These are phyloP conservation scores for Trichoderma asperelloides DNA, from an alignment of 495 filamentous ascomycete genomes.

Conservation along the genomic window DNA sequence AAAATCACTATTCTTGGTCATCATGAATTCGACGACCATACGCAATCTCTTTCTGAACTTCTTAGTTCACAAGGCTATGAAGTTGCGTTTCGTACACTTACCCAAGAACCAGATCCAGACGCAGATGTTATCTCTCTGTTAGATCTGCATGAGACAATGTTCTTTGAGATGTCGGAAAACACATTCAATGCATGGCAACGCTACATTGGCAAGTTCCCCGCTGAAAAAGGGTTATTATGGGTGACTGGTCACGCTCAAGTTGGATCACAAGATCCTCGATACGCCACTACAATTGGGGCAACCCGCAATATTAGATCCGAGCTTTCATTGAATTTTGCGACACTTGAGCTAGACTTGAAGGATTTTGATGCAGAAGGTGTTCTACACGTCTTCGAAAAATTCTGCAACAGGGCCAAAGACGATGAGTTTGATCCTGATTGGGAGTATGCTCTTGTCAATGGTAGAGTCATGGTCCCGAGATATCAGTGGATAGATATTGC, in stretches of 20 bases:
- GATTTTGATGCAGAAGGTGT: not conserved
- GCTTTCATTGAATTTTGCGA: not conserved
- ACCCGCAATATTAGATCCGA: constrained; percentile 4
- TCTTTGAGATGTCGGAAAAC: constrained; percentile 13
- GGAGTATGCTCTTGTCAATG: constrained; percentile 13
- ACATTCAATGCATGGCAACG: not conserved
- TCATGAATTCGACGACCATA: too few species aligned
- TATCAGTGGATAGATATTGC: constrained; percentile 1
- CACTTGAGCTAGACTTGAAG: not conserved
- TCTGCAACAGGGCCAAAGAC: not conserved
- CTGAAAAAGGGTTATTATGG: constrained; percentile 11
- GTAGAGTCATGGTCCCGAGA: constrained; percentile 8
- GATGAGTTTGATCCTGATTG: not conserved
- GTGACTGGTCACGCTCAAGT: constrained; percentile 9
- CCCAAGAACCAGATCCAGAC: constrained; percentile 8
- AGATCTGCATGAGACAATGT: constrained; percentile 16
- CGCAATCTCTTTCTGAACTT: not conserved
- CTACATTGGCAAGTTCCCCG: not conserved
- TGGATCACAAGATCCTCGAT: constrained; percentile 9
- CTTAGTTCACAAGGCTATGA: not conserved
- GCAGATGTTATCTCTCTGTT: constrained; percentile 15
- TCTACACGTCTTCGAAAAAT: not conserved
- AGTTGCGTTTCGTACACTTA: not conserved
- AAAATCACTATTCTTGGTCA: not conserved
- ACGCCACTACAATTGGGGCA: not conserved